Conservation (phyloP, 306 rosid species). For the Sicyos edulis region DNA sequence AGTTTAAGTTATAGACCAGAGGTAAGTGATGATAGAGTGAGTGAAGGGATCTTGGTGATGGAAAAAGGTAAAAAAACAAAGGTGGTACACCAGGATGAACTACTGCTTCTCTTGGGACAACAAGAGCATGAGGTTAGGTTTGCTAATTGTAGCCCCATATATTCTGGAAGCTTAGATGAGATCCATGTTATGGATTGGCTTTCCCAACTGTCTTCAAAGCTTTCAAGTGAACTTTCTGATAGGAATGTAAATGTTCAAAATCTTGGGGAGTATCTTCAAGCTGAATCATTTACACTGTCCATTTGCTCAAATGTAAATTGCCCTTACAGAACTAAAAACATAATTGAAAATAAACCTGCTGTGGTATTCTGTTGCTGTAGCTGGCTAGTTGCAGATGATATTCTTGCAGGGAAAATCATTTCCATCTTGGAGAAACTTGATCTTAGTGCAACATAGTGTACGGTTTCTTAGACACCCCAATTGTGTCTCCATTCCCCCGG, state of each 20-base stretch:
- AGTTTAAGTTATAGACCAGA: slow-evolving; percentile 23
- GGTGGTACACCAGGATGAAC: slow-evolving; percentile 60
- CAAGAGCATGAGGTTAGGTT: slow-evolving; percentile 39
- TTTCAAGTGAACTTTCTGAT: slow-evolving; percentile 30
- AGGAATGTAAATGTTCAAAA: slow-evolving; percentile 36
- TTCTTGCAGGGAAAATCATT: slow-evolving; percentile 46
- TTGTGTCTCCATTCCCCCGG: too few relatives aligned
- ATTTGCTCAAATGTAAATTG: slow-evolving; percentile 39
- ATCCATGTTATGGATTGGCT: slow-evolving; percentile 21
- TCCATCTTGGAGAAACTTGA: slow-evolving; percentile 29
- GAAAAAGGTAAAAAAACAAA: slow-evolving; percentile 48
- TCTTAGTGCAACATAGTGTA: not conserved
- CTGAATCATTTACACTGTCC: slow-evolving; percentile 35
- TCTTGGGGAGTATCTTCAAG: slow-evolving; percentile 38
- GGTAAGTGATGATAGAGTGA: slow-evolving; percentile 65
- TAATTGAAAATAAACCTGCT: slow-evolving; percentile 11
- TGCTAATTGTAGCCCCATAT: slow-evolving; percentile 38
- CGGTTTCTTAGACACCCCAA: too few relatives aligned
- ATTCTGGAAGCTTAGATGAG: slow-evolving; percentile 25
- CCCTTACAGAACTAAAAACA: slow-evolving; percentile 37
- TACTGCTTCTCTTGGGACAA: slow-evolving; percentile 51
- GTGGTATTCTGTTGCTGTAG: slow-evolving; percentile 38
- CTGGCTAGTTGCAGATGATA: slow-evolving; percentile 41
- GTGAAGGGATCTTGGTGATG: slow-evolving; percentile 55
- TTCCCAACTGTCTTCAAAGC: slow-evolving; percentile 29